Conservation (phyloP, 176 grass and related monocot genomes). For the Tuctoria greenei region DNA sequence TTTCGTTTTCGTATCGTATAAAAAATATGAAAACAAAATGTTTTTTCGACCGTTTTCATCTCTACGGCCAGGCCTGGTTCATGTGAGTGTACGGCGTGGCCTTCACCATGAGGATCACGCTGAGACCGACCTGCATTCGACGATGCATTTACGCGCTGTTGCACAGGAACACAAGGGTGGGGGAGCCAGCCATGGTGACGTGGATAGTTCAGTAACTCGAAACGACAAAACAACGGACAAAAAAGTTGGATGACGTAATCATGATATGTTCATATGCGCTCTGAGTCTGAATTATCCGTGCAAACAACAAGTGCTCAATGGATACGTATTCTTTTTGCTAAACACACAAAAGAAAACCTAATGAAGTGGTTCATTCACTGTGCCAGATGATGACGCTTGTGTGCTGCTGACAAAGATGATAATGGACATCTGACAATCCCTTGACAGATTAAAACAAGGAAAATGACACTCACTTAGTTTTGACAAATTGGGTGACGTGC, state of each 20-base stretch:
- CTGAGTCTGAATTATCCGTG: not conserved
- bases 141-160: not conserved
- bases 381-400: not conserved
- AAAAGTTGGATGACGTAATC: too few species aligned
- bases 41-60: too few species aligned
- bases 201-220: not conserved
- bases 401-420: not conserved
- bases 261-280: too few species aligned
- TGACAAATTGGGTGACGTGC: not conserved
- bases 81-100: slow-evolving; percentile 56
- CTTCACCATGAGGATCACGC: slow-evolving; percentile 88
- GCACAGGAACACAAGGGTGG: not conserved
- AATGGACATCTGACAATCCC: not conserved
- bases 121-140: slow-evolving; percentile 69
- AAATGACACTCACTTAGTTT: not conserved
- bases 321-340: not conserved
- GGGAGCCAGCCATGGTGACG: not conserved
- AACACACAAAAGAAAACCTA: too few species aligned
- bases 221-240: not conserved
- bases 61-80: slow-evolving; percentile 44
- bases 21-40: too few species aligned
- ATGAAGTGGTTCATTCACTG: not conserved
- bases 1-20: too few species aligned
- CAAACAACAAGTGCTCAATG: not conserved
- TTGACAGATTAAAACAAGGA: not conserved